Base-by-base conservation (phyloP, 139 green algal species). In the Picochlorum sp. region DNA sequence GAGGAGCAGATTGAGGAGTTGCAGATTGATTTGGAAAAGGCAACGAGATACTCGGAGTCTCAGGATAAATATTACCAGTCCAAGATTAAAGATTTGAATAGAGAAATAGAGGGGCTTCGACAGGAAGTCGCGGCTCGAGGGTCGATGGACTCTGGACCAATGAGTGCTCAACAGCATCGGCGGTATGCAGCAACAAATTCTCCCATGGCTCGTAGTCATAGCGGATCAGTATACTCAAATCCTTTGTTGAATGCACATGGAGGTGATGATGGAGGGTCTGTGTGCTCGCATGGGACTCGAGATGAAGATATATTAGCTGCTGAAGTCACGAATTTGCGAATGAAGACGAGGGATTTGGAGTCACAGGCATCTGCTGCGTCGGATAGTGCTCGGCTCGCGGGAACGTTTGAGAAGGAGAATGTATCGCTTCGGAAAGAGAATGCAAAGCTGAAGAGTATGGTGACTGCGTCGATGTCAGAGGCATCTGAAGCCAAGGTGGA, bases 241-340 rank as follows among this genome's bases (percentile, higher is more conserved):
- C 47, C 47, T 26, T 54, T 54, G 16, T 26, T 54, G 16, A 54
- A 54, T 41, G 34, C 34, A 11, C 34, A 41, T 54, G 47, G 46
- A 52, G 46, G n/a, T 20, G 47, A 20, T 26, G 16, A 21, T 54
- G 47, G 47, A 20, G n/a, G 47, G 10, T 54, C 47, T 54, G 47
- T 54, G 6, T 54, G n/a, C 47, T 54, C 47, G 47, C 18, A 54
- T 41, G 34, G 50, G 9, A 26, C 23, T 11, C 34, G 34, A 23
- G n/a, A 52, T 18, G 58, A 65, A 16, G 58, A 65, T 32, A 32
- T 65, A 9, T 32, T 65, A 20, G 58, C 58, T n/a, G 20, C 23
- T 24, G 58, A 65, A 23, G 58, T 65, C 1, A 45, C 58, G 6
- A 28, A 50, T 26, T 32, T 65, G 7, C n/a, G 58, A 18, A 32